Conservation (phyloP, 805 yeast species). For the Saccharomyces eubayanus region DNA sequence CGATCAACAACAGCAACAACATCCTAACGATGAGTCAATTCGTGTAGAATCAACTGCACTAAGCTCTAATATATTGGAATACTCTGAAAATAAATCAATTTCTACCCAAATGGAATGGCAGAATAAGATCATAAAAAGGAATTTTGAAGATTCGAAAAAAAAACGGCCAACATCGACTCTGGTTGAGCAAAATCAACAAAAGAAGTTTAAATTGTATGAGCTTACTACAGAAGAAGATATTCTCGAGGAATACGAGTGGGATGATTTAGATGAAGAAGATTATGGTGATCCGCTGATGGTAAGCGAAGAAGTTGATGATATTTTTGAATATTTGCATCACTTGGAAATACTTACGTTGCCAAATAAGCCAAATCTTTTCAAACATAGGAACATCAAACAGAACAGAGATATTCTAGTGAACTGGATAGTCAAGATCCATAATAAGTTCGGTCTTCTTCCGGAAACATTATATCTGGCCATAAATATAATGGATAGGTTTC, state of each 20-base stretch:
- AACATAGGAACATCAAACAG: conserved; percentile 33
- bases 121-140: background rate
- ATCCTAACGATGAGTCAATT: background rate
- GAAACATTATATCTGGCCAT: conserved; percentile 78
- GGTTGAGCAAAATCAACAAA: conserved; percentile 21
- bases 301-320: conserved; percentile 79
- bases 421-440: conserved; percentile 85
- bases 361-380: conserved; percentile 25
- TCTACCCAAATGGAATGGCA: conserved; percentile 1
- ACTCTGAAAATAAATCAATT: background rate
- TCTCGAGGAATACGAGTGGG: conserved; percentile 39
- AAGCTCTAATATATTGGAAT: background rate
- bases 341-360: conserved; percentile 65
- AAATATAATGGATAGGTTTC: conserved; percentile 76
- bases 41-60: background rate
- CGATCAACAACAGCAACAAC: conserved; percentile 2
- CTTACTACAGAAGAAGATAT: conserved; percentile 10
- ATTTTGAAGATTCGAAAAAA: conserved; percentile 12
- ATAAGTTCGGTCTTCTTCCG: conserved; percentile 69
- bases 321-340: conserved; percentile 65
- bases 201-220: conserved; percentile 19
- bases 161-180: conserved; percentile 24
- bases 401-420: conserved; percentile 71
- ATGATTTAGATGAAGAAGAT: conserved; percentile 69
- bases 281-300: conserved; percentile 79